A percentile compares a stretch with the other conserved stretches of the same genome.
phyloP scores from a whole-genome alignment of 768 basidiomycete genomes.

The Hortiboletus flavorubellus region DNA sequence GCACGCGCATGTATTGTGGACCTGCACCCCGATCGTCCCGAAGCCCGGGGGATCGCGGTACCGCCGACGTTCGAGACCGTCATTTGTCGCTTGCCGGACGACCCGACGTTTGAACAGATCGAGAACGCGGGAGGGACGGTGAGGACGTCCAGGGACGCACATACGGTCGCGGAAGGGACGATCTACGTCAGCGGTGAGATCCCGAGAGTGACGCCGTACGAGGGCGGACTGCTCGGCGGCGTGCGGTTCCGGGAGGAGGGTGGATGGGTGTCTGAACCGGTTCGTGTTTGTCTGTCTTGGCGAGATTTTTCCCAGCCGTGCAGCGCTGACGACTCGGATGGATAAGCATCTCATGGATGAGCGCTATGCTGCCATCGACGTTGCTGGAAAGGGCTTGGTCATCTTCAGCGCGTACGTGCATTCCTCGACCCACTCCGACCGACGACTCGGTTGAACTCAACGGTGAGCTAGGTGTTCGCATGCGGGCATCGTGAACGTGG shows the following conservation, averaged over 20 bases:
- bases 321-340: background rate
- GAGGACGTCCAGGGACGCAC: conserved; percentile 56
- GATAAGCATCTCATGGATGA: conserved; percentile 77
- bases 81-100: conserved; percentile 56
- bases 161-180: conserved; percentile 58
- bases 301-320: background rate
- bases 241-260: conserved; percentile 51
- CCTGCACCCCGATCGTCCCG: conserved; percentile 73
- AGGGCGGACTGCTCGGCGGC: conserved; percentile 64
- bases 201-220: conserved; percentile 63
- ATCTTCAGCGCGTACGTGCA: conserved; percentile 76
- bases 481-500: conserved; percentile 83
- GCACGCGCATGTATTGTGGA: conserved; percentile 52
- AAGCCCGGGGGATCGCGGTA: conserved; percentile 69
- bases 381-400: conserved; percentile 76
- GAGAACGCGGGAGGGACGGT: conserved; percentile 50
- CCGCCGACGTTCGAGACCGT: conserved; percentile 57
- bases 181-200: conserved; percentile 83
- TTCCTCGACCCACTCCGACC: background rate
- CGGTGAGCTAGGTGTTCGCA: conserved; percentile 53
- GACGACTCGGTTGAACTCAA: too few species aligned
- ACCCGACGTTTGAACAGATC: conserved; percentile 73
- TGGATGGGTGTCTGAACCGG: conserved; percentile 56
- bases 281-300: conserved; percentile 18
- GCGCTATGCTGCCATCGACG: conserved; percentile 72